These are phyloP conservation scores for Ogataea wickerhamii DNA, from an alignment of 805 yeast genomes.

Conservation along the genomic window DNA sequence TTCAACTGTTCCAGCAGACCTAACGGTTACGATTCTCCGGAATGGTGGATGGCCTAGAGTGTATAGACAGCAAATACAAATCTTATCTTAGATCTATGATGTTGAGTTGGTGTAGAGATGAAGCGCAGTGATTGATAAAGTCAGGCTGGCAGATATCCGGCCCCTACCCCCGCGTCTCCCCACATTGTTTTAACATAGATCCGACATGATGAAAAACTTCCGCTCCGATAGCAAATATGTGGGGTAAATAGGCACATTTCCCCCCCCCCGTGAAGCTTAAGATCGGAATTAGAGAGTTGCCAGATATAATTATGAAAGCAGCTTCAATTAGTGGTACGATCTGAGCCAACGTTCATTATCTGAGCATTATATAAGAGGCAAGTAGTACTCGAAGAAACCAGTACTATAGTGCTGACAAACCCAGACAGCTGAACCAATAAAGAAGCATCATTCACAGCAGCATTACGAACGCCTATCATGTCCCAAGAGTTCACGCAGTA, in stretches of 20 bases:
- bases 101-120: too few relatives aligned
- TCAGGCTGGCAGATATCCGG: too few relatives aligned
- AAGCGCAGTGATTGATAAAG: too few relatives aligned
- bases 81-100: background rate
- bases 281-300: background rate
- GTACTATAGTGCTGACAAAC: too few relatives aligned
- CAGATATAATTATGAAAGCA: too few relatives aligned
- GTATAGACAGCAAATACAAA: background rate
- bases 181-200: background rate
- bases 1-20: conserved; percentile 23
- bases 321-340: too few relatives aligned
- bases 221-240: background rate
- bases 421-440: too few relatives aligned
- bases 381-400: background rate
- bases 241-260: conserved; percentile 1
- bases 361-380: background rate
- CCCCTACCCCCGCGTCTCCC: too few relatives aligned
- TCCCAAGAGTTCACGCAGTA: conserved; percentile 28
- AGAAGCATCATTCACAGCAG: background rate
- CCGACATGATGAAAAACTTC: background rate
- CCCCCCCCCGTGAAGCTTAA: background rate
- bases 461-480: conserved; percentile 10
- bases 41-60: conserved; percentile 18
- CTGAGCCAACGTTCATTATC: too few relatives aligned
- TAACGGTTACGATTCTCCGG: conserved; percentile 24